A percentile compares a stretch with the other conserved stretches of the same genome.
phyloP scores from a whole-genome alignment of 169 alveolate genomes.

The Eimeria falciformis region DNA sequence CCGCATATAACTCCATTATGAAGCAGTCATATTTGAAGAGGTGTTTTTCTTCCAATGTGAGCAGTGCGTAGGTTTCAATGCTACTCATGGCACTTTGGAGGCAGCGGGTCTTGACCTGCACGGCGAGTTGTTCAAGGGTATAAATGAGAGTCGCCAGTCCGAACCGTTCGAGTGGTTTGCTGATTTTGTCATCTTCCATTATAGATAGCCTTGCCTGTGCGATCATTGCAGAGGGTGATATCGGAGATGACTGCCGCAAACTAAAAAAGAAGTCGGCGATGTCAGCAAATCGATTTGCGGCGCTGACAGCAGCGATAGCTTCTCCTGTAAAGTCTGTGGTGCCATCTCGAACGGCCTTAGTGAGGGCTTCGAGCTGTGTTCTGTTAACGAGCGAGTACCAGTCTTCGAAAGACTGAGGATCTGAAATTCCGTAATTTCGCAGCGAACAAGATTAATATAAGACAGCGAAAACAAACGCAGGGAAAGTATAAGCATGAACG shows the following conservation, averaged over 20 bases:
- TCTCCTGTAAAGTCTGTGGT: slow-evolving; percentile 23
- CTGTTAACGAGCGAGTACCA: slow-evolving; percentile 31
- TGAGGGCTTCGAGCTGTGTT: slow-evolving; percentile 46
- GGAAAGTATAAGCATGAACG: no score
- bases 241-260: slow-evolving; percentile 48
- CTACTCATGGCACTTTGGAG: slow-evolving; percentile 37
- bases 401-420: slow-evolving; percentile 45
- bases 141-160: slow-evolving; percentile 27
- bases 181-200: not conserved
- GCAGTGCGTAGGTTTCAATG: slow-evolving; percentile 12
- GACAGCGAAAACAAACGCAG: no score
- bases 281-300: slow-evolving; percentile 20
- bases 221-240: not conserved
- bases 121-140: slow-evolving; percentile 26
- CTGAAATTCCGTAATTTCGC: not conserved
- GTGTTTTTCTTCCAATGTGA: slow-evolving; percentile 1
- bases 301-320: slow-evolving; percentile 53
- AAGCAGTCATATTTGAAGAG: slow-evolving; percentile 32
- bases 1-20: not conserved
- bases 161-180: slow-evolving; percentile 15
- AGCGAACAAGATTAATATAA: no score
- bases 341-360: not conserved
- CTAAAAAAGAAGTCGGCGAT: slow-evolving; percentile 15
- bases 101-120: slow-evolving; percentile 33
- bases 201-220: slow-evolving; percentile 16